Evolutionary conservation across 2,329 filamentous ascomycete genomes (phyloP).

Genomic region (Neofusicoccum umdonicola): DNA sequence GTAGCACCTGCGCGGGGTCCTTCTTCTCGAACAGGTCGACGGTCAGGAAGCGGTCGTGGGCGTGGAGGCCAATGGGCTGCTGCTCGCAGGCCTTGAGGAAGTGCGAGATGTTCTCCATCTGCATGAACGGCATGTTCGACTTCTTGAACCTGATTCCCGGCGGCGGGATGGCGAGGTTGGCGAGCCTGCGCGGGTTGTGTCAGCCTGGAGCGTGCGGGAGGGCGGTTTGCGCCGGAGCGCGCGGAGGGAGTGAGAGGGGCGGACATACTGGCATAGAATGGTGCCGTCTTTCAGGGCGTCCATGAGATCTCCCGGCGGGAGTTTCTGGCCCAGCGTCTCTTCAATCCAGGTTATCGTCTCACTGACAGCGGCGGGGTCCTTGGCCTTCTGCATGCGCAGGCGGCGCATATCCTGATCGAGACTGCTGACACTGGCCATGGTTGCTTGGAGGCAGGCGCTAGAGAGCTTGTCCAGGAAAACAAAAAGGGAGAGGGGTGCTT

Average conservation of each 20-base stretch:
- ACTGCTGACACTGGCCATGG: slow-evolving; percentile 90
- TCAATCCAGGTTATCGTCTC: slow-evolving; percentile 88
- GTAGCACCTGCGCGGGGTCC: slow-evolving; percentile 91
- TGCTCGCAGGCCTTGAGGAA: slow-evolving; percentile 87
- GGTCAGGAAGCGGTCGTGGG: slow-evolving; percentile 94
- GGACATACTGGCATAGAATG: slow-evolving; percentile 77
- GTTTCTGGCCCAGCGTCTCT: slow-evolving; percentile 68
- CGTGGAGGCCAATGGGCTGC: slow-evolving; percentile 79
- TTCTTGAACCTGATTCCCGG: slow-evolving; percentile 86
- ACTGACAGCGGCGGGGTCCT: slow-evolving; percentile 83
- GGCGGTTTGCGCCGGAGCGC: not conserved
- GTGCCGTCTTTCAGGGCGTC: slow-evolving; percentile 87
- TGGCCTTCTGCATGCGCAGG: slow-evolving; percentile 89
- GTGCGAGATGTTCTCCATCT: slow-evolving; percentile 99
- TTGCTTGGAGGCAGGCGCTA: slow-evolving; percentile 9
- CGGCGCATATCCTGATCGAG: slow-evolving; percentile 94
- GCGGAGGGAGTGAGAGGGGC: not conserved
- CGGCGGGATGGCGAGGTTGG: slow-evolving; percentile 74
- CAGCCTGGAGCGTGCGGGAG: not conserved
- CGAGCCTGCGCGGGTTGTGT: slow-evolving; percentile 56
- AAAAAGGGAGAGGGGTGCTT: slow-evolving; percentile 20
- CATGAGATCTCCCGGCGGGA: slow-evolving; percentile 74
- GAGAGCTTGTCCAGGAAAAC: not conserved
- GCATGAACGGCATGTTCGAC: slow-evolving; percentile 94
- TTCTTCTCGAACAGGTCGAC: slow-evolving; percentile 95